Percentiles rank a stretch among this genome's conserved stretches.
Evolutionary conservation across 2,329 filamentous ascomycete species (phyloP).

Genomic region (Metarhizium sp.): DNA sequence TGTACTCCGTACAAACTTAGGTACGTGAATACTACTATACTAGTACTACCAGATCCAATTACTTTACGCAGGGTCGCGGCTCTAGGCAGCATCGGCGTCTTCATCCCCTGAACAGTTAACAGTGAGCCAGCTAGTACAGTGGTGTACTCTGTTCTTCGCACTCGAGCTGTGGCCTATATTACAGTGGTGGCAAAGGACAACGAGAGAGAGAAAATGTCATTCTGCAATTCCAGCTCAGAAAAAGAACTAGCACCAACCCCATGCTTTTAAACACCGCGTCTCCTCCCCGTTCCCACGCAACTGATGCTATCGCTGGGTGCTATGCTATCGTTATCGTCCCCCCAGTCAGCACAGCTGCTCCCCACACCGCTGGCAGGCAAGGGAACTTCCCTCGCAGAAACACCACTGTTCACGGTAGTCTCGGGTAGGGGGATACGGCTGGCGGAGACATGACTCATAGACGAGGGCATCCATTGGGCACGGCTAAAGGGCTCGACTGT

Average conservation of each 20-base stretch:
- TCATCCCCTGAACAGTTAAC: too few species aligned
- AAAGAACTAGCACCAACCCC: not conserved
- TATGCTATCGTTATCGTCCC: constrained; percentile 43
- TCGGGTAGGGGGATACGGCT: constrained; percentile 20
- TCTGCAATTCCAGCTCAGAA: not conserved
- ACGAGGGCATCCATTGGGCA: not conserved
- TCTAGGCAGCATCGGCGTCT: too few species aligned
- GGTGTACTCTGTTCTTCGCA: too few species aligned
- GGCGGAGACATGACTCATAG: not conserved
- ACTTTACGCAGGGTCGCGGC: too few species aligned
- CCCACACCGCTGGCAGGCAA: constrained; percentile 32
- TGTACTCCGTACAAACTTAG: too few species aligned
- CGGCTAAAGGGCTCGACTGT: not conserved
- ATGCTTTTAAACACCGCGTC: constrained; percentile 6
- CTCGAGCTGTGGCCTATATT: too few species aligned
- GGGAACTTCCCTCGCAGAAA: constrained; percentile 25
- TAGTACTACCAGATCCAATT: too few species aligned
- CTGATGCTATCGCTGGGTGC: constrained; percentile 54
- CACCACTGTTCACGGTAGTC: constrained; percentile 12
- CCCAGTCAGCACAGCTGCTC: constrained; percentile 30
- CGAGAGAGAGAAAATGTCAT: not conserved
- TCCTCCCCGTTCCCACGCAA: constrained; percentile 38
- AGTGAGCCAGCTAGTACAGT: too few species aligned
- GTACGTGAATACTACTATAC: too few species aligned
- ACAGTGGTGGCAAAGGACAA: too few species aligned